phyloP scores from a whole-genome alignment of 352 stramenopile genomes.

The Elongisporangium anandrum region DNA sequence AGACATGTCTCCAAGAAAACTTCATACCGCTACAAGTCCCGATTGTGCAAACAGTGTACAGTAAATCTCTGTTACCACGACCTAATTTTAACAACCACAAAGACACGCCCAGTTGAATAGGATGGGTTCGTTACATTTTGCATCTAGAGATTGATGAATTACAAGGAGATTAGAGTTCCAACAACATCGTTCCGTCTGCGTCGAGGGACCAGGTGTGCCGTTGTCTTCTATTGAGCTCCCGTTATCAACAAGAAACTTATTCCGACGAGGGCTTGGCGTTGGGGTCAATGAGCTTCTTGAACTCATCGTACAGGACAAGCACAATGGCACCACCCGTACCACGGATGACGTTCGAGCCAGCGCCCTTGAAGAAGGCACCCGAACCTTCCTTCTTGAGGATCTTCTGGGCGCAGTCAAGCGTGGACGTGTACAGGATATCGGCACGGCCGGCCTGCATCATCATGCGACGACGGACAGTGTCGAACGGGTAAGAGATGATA shows the following conservation, averaged over 20 bases:
- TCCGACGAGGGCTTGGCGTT: slow-evolving; percentile 54
- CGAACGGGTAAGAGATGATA: slow-evolving; percentile 96
- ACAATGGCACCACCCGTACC: slow-evolving; percentile 97
- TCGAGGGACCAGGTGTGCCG: background rate
- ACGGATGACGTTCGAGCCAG: slow-evolving; percentile 98
- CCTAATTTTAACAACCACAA: background rate
- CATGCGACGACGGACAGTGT: slow-evolving; percentile 93
- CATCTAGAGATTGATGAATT: background rate
- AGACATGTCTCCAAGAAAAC: background rate
- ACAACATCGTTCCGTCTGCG: background rate
- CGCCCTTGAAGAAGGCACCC: slow-evolving; percentile 98
- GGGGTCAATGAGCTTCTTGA: slow-evolving; percentile 89
- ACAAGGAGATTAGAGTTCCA: background rate
- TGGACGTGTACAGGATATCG: slow-evolving; percentile 98
- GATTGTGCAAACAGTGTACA: background rate
- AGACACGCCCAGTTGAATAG: background rate
- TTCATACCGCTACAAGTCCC: too few species aligned
- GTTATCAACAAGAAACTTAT: slow-evolving; percentile 18
- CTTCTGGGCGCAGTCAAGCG: slow-evolving; percentile 95
- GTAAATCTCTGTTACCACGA: background rate
- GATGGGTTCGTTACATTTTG: background rate
- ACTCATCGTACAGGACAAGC: slow-evolving; percentile 99
- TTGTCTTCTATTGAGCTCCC: background rate
- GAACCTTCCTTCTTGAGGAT: slow-evolving; percentile 96
- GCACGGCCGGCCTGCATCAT: slow-evolving; percentile 98